Evolutionary conservation across 352 stramenopile species (phyloP).

Genomic region (Phytophthora crassamura): DNA sequence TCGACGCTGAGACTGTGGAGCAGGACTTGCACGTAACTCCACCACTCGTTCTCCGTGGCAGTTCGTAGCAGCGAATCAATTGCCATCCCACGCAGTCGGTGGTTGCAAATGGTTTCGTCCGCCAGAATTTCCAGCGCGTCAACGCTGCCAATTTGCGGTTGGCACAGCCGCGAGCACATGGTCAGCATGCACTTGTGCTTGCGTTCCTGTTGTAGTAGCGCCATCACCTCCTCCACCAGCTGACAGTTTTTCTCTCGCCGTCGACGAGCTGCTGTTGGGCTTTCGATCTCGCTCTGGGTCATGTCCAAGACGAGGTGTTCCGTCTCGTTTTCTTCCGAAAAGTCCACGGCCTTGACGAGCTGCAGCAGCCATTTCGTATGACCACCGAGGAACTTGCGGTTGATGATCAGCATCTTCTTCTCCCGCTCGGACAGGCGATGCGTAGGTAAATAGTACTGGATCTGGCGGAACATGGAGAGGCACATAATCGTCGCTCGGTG

Average conservation of each 20-base stretch:
- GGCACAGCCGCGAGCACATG: slow-evolving; percentile 86
- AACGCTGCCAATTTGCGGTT: slow-evolving; percentile 75
- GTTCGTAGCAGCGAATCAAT: slow-evolving; percentile 71
- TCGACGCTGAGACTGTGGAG: slow-evolving; percentile 81
- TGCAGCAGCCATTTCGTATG: slow-evolving; percentile 89
- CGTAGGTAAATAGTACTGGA: slow-evolving; percentile 87
- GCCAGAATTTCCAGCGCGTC: slow-evolving; percentile 83
- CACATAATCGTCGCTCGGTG: slow-evolving; percentile 89
- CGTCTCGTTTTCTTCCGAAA: slow-evolving; percentile 59
- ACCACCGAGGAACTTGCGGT: slow-evolving; percentile 74
- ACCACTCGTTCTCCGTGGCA: slow-evolving; percentile 82
- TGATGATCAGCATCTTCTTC: slow-evolving; percentile 80
- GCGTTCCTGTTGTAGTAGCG: slow-evolving; percentile 67
- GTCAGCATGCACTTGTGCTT: slow-evolving; percentile 88
- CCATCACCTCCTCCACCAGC: slow-evolving; percentile 68
- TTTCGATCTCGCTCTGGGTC: slow-evolving; percentile 32
- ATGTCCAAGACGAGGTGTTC: slow-evolving; percentile 33
- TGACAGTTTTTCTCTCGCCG: slow-evolving; percentile 36
- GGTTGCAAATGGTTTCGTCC: slow-evolving; percentile 71
- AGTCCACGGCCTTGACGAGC: slow-evolving; percentile 86
- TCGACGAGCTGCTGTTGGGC: slow-evolving; percentile 9
- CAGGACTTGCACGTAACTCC: slow-evolving; percentile 76
- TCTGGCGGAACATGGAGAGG: slow-evolving; percentile 89
- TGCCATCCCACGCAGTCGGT: slow-evolving; percentile 58
- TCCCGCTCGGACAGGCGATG: slow-evolving; percentile 77